Base-by-base conservation (phyloP, 805 yeast genomes). In the Alloascoidea africana region DNA sequence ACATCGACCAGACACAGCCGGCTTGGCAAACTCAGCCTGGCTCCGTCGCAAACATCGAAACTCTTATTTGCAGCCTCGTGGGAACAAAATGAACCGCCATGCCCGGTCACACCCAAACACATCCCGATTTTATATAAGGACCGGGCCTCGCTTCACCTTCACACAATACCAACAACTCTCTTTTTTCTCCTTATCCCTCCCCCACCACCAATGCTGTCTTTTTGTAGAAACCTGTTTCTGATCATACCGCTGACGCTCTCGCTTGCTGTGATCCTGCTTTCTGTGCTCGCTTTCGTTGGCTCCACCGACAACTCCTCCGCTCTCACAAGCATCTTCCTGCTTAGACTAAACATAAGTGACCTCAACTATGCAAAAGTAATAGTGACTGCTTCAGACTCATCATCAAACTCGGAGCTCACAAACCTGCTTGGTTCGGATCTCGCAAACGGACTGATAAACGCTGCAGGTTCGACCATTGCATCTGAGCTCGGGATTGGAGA, bases 241-340 rank as follows among this genome's bases (percentile, higher is more conserved):
- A 8, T 23, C 8, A 23, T 23, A 8, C 30, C 30, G 8, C n/a
- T 23, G 13, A n/a, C 30, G 8, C n/a, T 23, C 8, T 44, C 66
- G 16, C 39, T 63, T 16, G 64, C 63, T 2, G 62, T 79, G 0
- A 41, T 72, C 3, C 64, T 66, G 3, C 55, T 74, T 16, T 57
- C 67, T 1, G 47, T 67, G 4, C 53, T 75, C 13, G 70, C 75
- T 15, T 63, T 72, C 44, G 61, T 73, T 11, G 79, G 81, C 16
- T 62, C 72, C 5, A 56, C 67, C 16, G 54, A 56, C 36, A 59
- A 62, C 38, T 58, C 58, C 32, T 40, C 53, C 2, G 68, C 68
- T 2, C 53, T 70, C 14, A 56, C 63, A 18, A 52, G 62, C 18
- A 61, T 70, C 13, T 74, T 67, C 46, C 60, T 63, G 38, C 54